Conservation (phyloP, 2,329 filamentous ascomycete genomes). For the Diaporthe eres region DNA sequence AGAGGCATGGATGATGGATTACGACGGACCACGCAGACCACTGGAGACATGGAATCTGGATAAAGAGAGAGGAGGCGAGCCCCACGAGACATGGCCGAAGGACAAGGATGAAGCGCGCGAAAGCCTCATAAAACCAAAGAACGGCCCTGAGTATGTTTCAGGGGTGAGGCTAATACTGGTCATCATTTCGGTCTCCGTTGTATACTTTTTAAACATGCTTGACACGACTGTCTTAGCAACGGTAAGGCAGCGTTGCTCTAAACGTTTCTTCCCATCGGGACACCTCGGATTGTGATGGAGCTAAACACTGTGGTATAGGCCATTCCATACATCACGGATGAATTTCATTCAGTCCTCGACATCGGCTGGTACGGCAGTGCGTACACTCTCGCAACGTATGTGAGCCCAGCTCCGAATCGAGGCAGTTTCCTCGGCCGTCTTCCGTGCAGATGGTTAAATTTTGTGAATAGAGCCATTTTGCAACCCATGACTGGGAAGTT, state of each 20-base stretch:
- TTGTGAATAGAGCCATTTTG: not conserved
- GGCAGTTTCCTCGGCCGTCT: not conserved
- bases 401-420: not conserved
- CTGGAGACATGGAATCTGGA: not conserved
- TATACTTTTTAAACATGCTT: not conserved
- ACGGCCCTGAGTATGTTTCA: not conserved
- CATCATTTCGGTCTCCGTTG: not conserved
- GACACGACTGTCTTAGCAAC: not conserved
- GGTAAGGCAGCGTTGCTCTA: not conserved
- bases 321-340: not conserved
- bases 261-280: not conserved
- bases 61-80: not conserved
- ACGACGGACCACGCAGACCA: not conserved
- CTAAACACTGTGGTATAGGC: not conserved
- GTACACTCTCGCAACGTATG: conserved; percentile 1
- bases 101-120: not conserved
- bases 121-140: not conserved
- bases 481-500: not conserved
- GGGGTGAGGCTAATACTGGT: not conserved
- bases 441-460: not conserved
- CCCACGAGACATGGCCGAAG: not conserved
- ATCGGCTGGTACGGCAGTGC: not conserved
- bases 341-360: conserved; percentile 5
- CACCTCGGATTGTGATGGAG: not conserved
- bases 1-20: not conserved